Percentiles rank a stretch among this genome's conserved stretches.
phyloP scores from a whole-genome alignment of 768 basidiomycete species.

The Termitomyces sp. region DNA sequence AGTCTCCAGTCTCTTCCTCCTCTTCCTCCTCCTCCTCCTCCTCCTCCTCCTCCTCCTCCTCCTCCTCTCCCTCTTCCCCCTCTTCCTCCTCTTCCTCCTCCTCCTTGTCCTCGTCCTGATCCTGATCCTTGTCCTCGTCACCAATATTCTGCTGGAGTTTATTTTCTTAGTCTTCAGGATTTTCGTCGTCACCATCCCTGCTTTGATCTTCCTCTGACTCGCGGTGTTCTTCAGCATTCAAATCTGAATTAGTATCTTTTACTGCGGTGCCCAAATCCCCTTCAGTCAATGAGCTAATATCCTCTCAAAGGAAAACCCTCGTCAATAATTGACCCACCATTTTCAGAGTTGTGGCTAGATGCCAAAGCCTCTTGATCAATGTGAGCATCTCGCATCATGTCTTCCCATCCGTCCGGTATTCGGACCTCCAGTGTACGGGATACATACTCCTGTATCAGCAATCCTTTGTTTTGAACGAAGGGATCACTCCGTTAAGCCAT shows the following conservation, averaged over 20 bases:
- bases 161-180: slow-evolving; percentile 2
- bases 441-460: slow-evolving; percentile 65
- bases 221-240: neutral
- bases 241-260: neutral
- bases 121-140: neutral
- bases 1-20: neutral
- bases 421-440: slow-evolving; percentile 31
- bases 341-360: neutral
- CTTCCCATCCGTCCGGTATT: slow-evolving; percentile 43
- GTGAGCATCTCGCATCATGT: slow-evolving; percentile 20
- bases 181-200: slow-evolving; percentile 8
- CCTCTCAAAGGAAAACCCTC: neutral
- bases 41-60: neutral
- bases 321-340: neutral
- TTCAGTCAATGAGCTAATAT: neutral
- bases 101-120: neutral
- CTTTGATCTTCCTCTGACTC: neutral
- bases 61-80: neutral
- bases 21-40: neutral
- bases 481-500: neutral
- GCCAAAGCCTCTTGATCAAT: slow-evolving; percentile 3
- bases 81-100: neutral
- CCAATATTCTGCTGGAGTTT: slow-evolving; percentile 6
- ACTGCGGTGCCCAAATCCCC: neutral
- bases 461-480: slow-evolving; percentile 28